Evolutionary conservation across 2,329 filamentous ascomycete genomes (phyloP).

Genomic region (Graphiopsis chlorocephala): DNA sequence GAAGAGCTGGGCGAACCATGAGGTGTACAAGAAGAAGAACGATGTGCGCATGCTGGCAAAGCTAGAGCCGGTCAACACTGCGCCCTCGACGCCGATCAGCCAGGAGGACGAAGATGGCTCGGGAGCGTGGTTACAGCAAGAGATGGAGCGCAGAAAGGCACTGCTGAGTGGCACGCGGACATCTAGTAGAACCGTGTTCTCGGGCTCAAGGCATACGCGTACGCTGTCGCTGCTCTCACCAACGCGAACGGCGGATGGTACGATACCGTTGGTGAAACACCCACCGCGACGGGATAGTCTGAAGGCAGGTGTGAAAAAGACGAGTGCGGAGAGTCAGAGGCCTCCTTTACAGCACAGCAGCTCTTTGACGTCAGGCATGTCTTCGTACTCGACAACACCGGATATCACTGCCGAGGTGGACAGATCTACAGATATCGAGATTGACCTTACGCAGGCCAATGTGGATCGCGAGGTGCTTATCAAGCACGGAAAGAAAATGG

Average conservation of each 20-base stretch:
- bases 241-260: background rate
- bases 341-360: constrained; percentile 10
- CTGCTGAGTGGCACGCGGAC: constrained; percentile 54
- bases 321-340: constrained; percentile 16
- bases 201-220: constrained; percentile 60
- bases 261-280: background rate
- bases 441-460: constrained; percentile 38
- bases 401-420: constrained; percentile 26
- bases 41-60: constrained; percentile 61
- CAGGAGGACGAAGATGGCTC: constrained; percentile 48
- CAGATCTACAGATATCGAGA: constrained; percentile 24
- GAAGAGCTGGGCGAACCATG: constrained; percentile 75
- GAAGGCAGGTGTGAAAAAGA: constrained; percentile 6
- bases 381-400: constrained; percentile 22
- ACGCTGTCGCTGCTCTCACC: constrained; percentile 80
- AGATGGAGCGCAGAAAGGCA: constrained; percentile 71
- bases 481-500: constrained; percentile 69
- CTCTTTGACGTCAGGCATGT: constrained; percentile 8
- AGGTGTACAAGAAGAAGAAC: constrained; percentile 71
- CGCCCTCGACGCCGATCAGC: constrained; percentile 34
- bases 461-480: constrained; percentile 52
- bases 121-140: constrained; percentile 48
- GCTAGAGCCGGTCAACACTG: constrained; percentile 53
- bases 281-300: constrained; percentile 29
- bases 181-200: constrained; percentile 59